Evolutionary conservation across 2,329 filamentous ascomycete genomes (phyloP), one percentile per base, ranked within the genome.

Genomic region (Chrysoporthe puriensis): DNA sequence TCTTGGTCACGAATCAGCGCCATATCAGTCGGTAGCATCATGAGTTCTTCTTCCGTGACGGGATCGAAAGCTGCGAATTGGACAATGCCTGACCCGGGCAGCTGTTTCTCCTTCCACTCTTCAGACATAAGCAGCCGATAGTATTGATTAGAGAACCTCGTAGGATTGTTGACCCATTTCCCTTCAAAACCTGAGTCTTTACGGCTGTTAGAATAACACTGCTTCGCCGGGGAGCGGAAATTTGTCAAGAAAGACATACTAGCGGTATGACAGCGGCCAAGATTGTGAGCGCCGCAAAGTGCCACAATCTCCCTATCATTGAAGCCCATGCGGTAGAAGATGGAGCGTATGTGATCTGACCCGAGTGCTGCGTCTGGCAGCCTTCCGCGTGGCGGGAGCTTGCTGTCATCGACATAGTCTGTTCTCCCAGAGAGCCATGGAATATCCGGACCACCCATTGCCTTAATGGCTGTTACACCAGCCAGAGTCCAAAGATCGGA

Each of bases 251-350:
- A 59, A n/a, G 4, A 48, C 59, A n/a, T 36, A 61, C 59, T 73
- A 72, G 59, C 74, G 70, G 65, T 50, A 32, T 70, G 69, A 40
- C 92, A 96, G 73, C 94, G 92, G 70, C 94, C 94, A 48, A 97
- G 87, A 64, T 93, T 91, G 83, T 97, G 94, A 62, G 91, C 94
- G 73, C 93, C 94, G 44, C 86, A 86, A 66, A 98, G 87, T 43
- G 95, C 96, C 60, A 97, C 95, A 77, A 98, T 98, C 81, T 97
- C 94, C 76, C 91, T 92, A 82, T 99, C 95, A 80, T 96, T 91
- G 86, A 97, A 98, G 72, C 95, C 95, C 95, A 98, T 98, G 78
- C 95, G 93, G 80, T 90, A 88, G 82, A 98, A 99, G 83, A 98
- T 94, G 81, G 88, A 88, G 75, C 96, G 91, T 74, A 98, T 86